Percentiles rank a stretch among this genome's conserved stretches.
These are phyloP conservation scores for Nannochloropsis oceanica DNA, from an alignment of 108 stramenopile species.

Conservation along the genomic window DNA sequence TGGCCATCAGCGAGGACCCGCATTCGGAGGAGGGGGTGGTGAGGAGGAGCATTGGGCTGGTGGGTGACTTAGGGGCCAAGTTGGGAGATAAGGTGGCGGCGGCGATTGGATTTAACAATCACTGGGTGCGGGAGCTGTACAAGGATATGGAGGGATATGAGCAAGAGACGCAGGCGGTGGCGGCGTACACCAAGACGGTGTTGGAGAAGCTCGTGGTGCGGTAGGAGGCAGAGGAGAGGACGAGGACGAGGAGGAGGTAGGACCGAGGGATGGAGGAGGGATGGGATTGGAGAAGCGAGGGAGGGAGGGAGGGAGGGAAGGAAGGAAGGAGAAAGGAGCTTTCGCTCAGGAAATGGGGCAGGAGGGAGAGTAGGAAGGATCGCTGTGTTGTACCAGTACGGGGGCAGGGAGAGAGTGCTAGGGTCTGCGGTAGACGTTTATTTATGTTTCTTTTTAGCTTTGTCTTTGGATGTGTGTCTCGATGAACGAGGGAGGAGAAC, in stretches of 20 bases:
- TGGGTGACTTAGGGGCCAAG: background rate
- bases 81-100: background rate
- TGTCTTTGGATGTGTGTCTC: too few relatives aligned
- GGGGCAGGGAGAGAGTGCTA: too few relatives aligned
- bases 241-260: background rate
- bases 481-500: too few relatives aligned
- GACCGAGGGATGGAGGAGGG: background rate
- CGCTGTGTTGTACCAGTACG: background rate
- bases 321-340: background rate
- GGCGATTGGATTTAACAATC: background rate
- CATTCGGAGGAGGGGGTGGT: background rate
- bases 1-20: background rate
- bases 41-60: background rate
- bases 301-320: background rate
- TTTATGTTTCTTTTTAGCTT: too few relatives aligned
- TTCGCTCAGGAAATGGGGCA: background rate
- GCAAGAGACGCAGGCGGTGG: background rate
- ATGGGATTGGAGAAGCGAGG: background rate
- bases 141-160: background rate
- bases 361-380: background rate
- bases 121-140: background rate
- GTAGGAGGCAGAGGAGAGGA: background rate
- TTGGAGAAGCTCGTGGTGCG: background rate
- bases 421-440: too few relatives aligned
- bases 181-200: background rate